A percentile compares a stretch with the other conserved stretches of the same genome.
Conservation (phyloP, 108 stramenopile genomes). For the Chaetoceros muelleri region DNA sequence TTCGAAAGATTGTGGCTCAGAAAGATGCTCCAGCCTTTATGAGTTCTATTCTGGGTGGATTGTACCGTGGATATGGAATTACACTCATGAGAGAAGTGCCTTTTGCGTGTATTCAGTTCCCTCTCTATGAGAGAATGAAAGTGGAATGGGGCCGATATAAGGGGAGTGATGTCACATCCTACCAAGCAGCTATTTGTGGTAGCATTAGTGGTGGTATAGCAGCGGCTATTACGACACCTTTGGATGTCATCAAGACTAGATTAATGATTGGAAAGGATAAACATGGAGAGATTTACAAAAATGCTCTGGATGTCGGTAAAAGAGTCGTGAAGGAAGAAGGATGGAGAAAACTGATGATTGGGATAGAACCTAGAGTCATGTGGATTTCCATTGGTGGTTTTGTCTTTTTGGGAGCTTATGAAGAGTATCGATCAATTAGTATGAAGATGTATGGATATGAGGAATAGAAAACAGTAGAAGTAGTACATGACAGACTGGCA, state of each 20-base stretch:
- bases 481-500: not conserved
- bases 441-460: not conserved
- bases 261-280: conserved; percentile 79
- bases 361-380: conserved; percentile 90
- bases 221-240: conserved; percentile 79
- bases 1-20: conserved; percentile 45
- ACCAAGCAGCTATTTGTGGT: conserved; percentile 77
- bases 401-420: conserved; percentile 98
- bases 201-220: conserved; percentile 70
- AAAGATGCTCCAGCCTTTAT: conserved; percentile 33
- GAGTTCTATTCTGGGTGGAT: conserved; percentile 39
- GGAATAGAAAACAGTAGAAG: not conserved
- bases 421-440: conserved; percentile 23
- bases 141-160: conserved; percentile 24
- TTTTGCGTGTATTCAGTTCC: conserved; percentile 87
- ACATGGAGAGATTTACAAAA: conserved; percentile 45
- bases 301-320: conserved; percentile 45
- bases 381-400: conserved; percentile 98
- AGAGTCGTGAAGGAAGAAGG: conserved; percentile 42
- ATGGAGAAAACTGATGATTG: conserved; percentile 50
- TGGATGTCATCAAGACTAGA: conserved; percentile 86
- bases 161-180: conserved; percentile 32
- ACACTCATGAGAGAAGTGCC: conserved; percentile 87
- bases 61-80: conserved; percentile 84
- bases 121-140: conserved; percentile 73